Evolutionary conservation across 768 basidiomycete species (phyloP).

Genomic region (Lactarius evosmus): DNA sequence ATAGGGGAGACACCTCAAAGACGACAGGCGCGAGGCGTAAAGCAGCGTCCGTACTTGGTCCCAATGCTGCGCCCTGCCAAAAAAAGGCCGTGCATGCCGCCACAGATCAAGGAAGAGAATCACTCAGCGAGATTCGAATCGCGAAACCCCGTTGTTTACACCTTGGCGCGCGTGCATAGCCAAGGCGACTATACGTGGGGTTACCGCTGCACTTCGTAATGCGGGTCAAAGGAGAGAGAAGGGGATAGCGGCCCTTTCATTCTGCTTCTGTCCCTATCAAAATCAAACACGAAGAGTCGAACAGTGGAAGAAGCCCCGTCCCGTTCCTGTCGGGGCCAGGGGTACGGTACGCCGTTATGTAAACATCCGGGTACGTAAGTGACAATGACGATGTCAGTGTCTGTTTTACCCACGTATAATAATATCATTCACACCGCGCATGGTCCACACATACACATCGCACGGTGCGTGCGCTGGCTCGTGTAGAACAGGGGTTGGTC

Average conservation of each 20-base stretch:
- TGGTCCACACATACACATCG: neutral
- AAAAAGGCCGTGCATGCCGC: neutral
- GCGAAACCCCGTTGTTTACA: neutral
- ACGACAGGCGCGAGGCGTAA: neutral
- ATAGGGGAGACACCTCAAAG: neutral
- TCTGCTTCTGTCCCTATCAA: constrained; percentile 1
- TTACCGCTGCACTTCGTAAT: neutral
- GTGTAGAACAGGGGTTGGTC: neutral
- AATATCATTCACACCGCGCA: neutral
- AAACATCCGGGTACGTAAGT: neutral
- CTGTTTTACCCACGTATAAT: neutral
- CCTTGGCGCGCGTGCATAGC: neutral
- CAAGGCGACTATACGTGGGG: neutral
- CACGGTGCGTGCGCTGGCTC: no score
- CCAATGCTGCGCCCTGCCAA: neutral
- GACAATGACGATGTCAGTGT: neutral
- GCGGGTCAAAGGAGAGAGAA: neutral
- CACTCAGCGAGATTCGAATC: neutral
- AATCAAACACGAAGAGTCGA: neutral
- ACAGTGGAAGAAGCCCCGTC: neutral
- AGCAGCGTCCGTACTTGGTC: neutral
- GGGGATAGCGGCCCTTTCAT: neutral
- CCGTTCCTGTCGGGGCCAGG: neutral
- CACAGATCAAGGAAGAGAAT: neutral
- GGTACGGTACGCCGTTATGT: neutral